Evolutionary conservation across 2,329 filamentous ascomycete genomes (phyloP), one percentile per base, ranked within the genome.

Genomic region (Aspergillus tubingensis): DNA sequence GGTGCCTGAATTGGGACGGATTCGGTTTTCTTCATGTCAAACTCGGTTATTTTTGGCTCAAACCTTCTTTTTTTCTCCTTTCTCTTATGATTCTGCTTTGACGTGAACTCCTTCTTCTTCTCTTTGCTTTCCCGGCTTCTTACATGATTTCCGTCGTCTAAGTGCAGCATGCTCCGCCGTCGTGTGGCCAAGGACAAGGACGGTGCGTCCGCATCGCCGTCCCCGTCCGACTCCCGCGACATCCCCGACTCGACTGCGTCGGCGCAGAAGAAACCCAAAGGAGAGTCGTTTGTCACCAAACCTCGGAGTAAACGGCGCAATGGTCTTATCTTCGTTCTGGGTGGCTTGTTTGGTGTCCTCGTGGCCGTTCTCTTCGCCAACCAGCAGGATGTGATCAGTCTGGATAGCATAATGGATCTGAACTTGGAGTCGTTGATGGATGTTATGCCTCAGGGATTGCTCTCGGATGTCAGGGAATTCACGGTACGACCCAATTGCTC

Each of bases 291-390:
- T n/a, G 61, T 72, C 23, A 78, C 66, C 3, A 76, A 73, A 50
- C 76, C 75, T 47, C 68, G 73, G 54, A 85, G 85, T 64, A 96
- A 94, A 78, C 86, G 91, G 67, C 87, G 88, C 63, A 91, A 87
- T 76, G 88, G 88, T 2, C 86, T 96, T 71, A 90, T 97, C 27
- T 98, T 99, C 76, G 80, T 89, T 8, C 82, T 99, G 19, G 95
- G 95, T 32, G 91, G 92, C 43, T 71, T 99, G n/a, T 94, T 95
- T 69, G 95, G 95, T 11, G 85, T 99, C 58, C 80, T 96, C n/a
- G 83, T 89, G 2, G 95, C 95, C 1, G 89, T 92, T 30, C 92
- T 96, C 76, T 95, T 99, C 68, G 94, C 93, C 30, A 89, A 90
- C 66, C 91, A 85, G 74, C 95, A 93, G 77, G 92, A 97, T 72